A percentile compares a stretch with the other conserved stretches of the same genome.
Conservation (phyloP, 2,329 filamentous ascomycete genomes). For the Aspergillus spinulosporus region DNA sequence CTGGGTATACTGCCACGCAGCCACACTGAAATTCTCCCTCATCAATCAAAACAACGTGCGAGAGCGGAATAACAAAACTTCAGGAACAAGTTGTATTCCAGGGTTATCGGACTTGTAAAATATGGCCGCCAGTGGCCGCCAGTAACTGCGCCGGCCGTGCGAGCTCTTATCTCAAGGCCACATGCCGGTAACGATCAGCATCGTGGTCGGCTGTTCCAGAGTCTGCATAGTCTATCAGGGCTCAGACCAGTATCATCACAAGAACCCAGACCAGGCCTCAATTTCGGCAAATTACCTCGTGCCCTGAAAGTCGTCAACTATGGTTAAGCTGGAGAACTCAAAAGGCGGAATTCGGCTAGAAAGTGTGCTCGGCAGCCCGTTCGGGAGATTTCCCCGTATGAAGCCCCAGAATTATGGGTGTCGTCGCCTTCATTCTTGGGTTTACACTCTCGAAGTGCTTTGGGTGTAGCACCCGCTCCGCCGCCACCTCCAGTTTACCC, state of each 20-base stretch:
- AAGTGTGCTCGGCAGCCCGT: slow-evolving; percentile 22
- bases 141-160: too few species aligned
- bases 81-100: background rate
- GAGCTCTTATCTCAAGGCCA: too few species aligned
- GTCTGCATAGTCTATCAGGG: too few species aligned
- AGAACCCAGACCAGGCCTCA: background rate
- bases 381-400: slow-evolving; percentile 28
- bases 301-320: background rate
- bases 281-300: background rate
- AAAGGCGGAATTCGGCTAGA: slow-evolving; percentile 30
- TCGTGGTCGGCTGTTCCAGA: too few species aligned
- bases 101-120: background rate
- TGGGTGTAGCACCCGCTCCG: slow-evolving; percentile 16
- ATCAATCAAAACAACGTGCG: background rate
- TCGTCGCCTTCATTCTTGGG: slow-evolving; percentile 7
- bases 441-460: background rate
- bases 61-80: background rate
- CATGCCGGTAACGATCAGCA: too few species aligned
- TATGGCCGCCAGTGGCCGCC: background rate
- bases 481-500: slow-evolving; percentile 13
- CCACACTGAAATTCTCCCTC: background rate
- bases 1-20: background rate
- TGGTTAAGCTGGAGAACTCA: background rate
- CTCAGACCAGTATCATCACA: background rate
- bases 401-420: slow-evolving; percentile 9